These are phyloP conservation scores for Coemansia sp. DNA, from an alignment of 192 early-diverging fungal genomes.

Conservation along the genomic window DNA sequence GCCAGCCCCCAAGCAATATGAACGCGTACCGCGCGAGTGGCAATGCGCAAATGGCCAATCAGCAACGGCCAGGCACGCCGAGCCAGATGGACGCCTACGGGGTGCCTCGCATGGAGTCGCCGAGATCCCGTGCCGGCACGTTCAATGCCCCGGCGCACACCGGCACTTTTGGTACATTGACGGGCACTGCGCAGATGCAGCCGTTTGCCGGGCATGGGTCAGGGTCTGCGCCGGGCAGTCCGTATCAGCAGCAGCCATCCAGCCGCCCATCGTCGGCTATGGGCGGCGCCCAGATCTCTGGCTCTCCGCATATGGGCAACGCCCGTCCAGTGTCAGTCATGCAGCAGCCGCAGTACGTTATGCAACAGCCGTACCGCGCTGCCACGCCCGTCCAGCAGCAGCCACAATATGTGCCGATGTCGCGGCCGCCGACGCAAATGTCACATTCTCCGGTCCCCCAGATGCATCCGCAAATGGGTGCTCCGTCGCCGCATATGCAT, in stretches of 20 bases:
- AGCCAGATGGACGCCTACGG: constrained; percentile 18
- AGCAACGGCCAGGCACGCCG: constrained; percentile 21
- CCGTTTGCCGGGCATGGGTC: constrained; percentile 18
- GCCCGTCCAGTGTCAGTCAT: constrained; percentile 10
- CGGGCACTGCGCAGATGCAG: constrained; percentile 31
- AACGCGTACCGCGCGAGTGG: constrained; percentile 11
- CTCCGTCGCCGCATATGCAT: constrained; percentile 18
- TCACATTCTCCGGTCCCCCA: constrained; percentile 25
- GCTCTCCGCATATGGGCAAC: neutral
- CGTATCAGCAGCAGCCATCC: constrained; percentile 25
- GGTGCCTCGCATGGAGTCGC: constrained; percentile 31
- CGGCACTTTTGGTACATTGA: constrained; percentile 44
- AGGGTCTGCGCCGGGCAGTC: constrained; percentile 32
- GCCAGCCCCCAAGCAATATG: constrained; percentile 20
- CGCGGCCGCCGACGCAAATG: constrained; percentile 42
- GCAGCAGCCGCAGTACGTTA: constrained; percentile 8
- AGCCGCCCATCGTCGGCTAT: constrained; percentile 27
- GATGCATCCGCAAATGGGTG: constrained; percentile 11
- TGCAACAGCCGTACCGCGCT: constrained; percentile 18
- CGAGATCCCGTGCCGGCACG: constrained; percentile 33
- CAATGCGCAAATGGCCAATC: constrained; percentile 6
- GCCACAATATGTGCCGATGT: constrained; percentile 15
- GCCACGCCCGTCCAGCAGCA: constrained; percentile 32
- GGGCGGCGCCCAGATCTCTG: constrained; percentile 3
- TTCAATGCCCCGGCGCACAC: constrained; percentile 35